Evolutionary conservation across 805 yeast genomes (phyloP).

Genomic region (Scheffersomyces ergatensis): DNA sequence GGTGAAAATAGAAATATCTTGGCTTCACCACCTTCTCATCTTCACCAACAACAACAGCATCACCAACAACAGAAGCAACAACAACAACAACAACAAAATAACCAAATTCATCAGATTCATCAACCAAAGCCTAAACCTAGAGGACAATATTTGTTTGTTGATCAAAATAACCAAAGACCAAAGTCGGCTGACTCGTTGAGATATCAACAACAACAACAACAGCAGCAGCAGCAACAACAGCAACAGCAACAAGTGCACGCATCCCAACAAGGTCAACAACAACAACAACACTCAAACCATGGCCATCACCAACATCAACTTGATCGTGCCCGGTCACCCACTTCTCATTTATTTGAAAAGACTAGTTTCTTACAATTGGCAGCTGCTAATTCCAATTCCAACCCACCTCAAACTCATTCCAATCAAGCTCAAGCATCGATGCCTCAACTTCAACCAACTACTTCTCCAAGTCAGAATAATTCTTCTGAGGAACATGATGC

Average conservation of each 20-base stretch:
- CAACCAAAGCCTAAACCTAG: slow-evolving; percentile 38
- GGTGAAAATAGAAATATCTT: not conserved
- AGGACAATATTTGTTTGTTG: slow-evolving; percentile 8
- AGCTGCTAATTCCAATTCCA: slow-evolving; percentile 19
- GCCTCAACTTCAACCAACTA: slow-evolving; percentile 1
- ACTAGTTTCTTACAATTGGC: slow-evolving; percentile 41
- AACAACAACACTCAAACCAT: slow-evolving; percentile 3
- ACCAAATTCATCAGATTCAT: slow-evolving; percentile 2
- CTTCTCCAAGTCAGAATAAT: slow-evolving; percentile 16
- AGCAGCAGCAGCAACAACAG: slow-evolving; percentile 4
- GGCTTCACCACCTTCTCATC: not conserved
- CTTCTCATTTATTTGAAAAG: slow-evolving; percentile 41
- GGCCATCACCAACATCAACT: slow-evolving; percentile 14
- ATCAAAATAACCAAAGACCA: slow-evolving; percentile 30
- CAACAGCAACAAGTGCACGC: slow-evolving; percentile 6
- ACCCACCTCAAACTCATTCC: slow-evolving; percentile 5
- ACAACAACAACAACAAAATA: slow-evolving; percentile 1
- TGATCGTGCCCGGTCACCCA: slow-evolving; percentile 38
- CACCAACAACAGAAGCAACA: slow-evolving; percentile 4
- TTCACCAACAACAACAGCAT: slow-evolving; percentile 5
- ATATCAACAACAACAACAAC: slow-evolving; percentile 6
- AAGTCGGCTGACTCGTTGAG: slow-evolving; percentile 44
- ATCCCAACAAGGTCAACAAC: slow-evolving; percentile 1
- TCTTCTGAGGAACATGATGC: slow-evolving; percentile 23
- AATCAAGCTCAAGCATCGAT: not conserved